Base-by-base conservation (phyloP, 768 basidiomycete genomes). In the Psilocybe sp. region DNA sequence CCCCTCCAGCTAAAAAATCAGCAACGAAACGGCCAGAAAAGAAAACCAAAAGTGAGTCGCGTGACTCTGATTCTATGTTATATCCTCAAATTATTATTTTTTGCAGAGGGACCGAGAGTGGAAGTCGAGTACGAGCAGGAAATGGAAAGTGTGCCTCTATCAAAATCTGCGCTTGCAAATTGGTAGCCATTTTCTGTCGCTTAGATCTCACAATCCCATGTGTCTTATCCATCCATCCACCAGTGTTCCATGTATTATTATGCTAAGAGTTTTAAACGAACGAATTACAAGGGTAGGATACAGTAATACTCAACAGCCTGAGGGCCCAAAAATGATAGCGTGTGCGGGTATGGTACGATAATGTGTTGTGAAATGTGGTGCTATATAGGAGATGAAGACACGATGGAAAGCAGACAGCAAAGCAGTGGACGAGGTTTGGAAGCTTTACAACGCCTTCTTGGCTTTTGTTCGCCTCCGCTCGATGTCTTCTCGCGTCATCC, bases 81-180 rank as follows among this genome's bases (percentile, higher is more conserved):
- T 28, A 20, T 49, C 15, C 28, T 47, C 2, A 19, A 44, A 23
- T 52, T 19, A 42, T 40, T 50, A 40, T 39, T 44, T 37, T 40
- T 36, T 52, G 9, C 65, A 86, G 85, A 77, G 60, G 89, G 85
- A 15, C 87, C 92, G 12, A 77, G 86, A 56, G 87, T 98, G 62
- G 92, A 98, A 65, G 87, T 98, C 60, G 96, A 98, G 69, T 97
- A 97, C 82, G 95, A 98, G 67, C 83, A 91, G 65, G 95, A 97
- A 71, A 76, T 88, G 68, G 92, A 87, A 63, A 84, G 77, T 55
- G 64, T 81, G 45, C 80, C 80, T 37, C 68, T 83, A 40, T 74
- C 73, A 34, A 78, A 75, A 56, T 77, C 77, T 37, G 69, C 70
- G 12, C 63, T 81, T 54, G 73, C 78, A 38, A 76, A 74, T 56